Conservation (phyloP, 2,329 filamentous ascomycete species). For the Talaromyces sp. region DNA sequence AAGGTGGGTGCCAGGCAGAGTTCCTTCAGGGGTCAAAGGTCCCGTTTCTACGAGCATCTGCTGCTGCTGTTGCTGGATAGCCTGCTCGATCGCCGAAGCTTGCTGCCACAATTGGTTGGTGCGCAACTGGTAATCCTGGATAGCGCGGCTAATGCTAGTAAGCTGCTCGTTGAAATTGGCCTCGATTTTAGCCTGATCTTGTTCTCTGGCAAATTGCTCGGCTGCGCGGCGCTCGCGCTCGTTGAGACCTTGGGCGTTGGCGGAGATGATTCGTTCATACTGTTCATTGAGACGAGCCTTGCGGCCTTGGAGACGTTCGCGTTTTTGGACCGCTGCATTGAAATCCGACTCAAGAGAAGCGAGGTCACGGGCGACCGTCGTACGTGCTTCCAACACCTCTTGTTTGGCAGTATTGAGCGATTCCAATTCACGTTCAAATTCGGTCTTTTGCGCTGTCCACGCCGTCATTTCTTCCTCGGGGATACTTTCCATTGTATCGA, state of each 20-base stretch:
- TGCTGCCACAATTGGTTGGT: constrained; percentile 43
- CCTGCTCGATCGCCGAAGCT: constrained; percentile 38
- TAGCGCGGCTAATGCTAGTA: constrained; percentile 35
- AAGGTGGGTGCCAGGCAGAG: constrained; percentile 50
- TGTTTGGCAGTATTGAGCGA: constrained; percentile 47
- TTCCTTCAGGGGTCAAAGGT: constrained; percentile 57
- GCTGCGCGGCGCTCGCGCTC: constrained; percentile 49
- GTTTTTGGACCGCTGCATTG: constrained; percentile 49
- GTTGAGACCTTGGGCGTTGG: constrained; percentile 55
- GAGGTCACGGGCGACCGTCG: constrained; percentile 49
- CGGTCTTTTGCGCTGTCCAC: constrained; percentile 49
- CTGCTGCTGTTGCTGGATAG: constrained; percentile 43
- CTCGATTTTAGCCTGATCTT: constrained; percentile 43
- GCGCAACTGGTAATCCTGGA: constrained; percentile 40
- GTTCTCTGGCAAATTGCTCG: constrained; percentile 42
- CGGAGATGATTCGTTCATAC: constrained; percentile 55
- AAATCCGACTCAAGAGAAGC: constrained; percentile 52
- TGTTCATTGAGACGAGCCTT: constrained; percentile 58
- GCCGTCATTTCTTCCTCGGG: constrained; percentile 54
- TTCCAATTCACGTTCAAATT: constrained; percentile 53
- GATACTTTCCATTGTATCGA: constrained; percentile 52
- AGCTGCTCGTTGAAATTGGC: constrained; percentile 40
- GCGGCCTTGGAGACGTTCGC: constrained; percentile 56
- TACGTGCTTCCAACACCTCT: constrained; percentile 48
- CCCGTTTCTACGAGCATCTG: constrained; percentile 39